Evolutionary conservation across 345 rosid genomes (phyloP).

Genomic region (Arabis alpina): DNA sequence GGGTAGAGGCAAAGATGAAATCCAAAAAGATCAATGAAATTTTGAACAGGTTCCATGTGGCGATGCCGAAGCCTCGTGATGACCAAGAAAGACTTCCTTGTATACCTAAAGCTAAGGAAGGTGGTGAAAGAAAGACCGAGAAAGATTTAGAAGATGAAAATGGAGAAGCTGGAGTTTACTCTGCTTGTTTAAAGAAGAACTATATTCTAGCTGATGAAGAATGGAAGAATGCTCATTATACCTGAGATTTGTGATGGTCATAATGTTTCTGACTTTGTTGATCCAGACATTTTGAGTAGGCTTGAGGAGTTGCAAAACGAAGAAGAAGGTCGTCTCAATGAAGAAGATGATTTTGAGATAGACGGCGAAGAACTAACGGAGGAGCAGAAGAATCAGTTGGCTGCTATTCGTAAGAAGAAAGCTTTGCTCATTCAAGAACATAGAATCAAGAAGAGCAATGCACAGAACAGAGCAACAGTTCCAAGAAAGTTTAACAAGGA

Average conservation of each 20-base stretch:
- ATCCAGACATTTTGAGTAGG: slow-evolving; percentile 77
- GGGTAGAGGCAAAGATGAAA: slow-evolving; percentile 92
- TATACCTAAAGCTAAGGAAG: slow-evolving; percentile 75
- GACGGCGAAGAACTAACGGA: slow-evolving; percentile 62
- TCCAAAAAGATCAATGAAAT: slow-evolving; percentile 91
- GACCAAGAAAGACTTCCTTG: slow-evolving; percentile 68
- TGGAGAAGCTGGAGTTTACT: slow-evolving; percentile 95
- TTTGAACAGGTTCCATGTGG: slow-evolving; percentile 87
- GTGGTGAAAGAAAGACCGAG: slow-evolving; percentile 71
- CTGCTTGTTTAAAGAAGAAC: slow-evolving; percentile 81
- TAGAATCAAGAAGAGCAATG: slow-evolving; percentile 80
- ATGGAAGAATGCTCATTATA: slow-evolving; percentile 86
- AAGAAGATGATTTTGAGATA: slow-evolving; percentile 67
- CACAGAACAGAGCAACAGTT: slow-evolving; percentile 69
- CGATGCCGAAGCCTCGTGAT: slow-evolving; percentile 83
- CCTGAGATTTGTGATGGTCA: slow-evolving; percentile 98
- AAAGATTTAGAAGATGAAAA: slow-evolving; percentile 90
- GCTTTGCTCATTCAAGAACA: slow-evolving; percentile 69
- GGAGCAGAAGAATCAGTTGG: slow-evolving; percentile 68
- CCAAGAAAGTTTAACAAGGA: slow-evolving; percentile 85
- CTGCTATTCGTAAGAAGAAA: slow-evolving; percentile 73
- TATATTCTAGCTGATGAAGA: slow-evolving; percentile 76
- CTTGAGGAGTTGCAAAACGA: slow-evolving; percentile 83
- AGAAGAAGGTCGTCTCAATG: slow-evolving; percentile 55
- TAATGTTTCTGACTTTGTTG: slow-evolving; percentile 87